Conservation (phyloP, 805 yeast species). For the Scheffersomyces amazonensis region DNA sequence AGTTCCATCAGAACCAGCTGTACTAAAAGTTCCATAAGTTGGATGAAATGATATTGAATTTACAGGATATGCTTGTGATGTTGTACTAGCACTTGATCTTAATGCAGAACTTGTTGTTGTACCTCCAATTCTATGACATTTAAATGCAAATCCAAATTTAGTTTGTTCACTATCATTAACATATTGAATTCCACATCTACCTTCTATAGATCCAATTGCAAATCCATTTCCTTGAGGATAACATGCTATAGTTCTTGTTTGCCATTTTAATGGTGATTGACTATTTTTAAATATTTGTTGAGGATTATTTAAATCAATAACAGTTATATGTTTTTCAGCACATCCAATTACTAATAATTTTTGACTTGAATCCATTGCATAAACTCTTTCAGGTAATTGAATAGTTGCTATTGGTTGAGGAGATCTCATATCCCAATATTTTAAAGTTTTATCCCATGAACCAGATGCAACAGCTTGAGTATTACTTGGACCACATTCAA, state of each 20-base stretch:
- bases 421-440: conserved; percentile 92
- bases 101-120: conserved; percentile 27
- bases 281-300: conserved; percentile 71
- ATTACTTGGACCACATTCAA: conserved; percentile 81
- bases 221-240: conserved; percentile 91
- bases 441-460: conserved; percentile 94
- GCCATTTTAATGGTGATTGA: conserved; percentile 82
- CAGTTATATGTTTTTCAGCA: conserved; percentile 80
- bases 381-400: conserved; percentile 85
- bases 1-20: conserved; percentile 94
- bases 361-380: conserved; percentile 80
- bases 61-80: conserved; percentile 71
- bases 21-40: conserved; percentile 81
- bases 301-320: conserved; percentile 81
- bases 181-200: conserved; percentile 92
- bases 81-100: conserved; percentile 32
- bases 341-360: conserved; percentile 89
- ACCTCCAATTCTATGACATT: conserved; percentile 78
- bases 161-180: conserved; percentile 78
- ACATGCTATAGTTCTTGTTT: conserved; percentile 79
- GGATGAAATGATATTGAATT: conserved; percentile 88
- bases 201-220: conserved; percentile 92
- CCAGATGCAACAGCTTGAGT: conserved; percentile 85
- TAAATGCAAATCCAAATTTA: conserved; percentile 79
- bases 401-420: conserved; percentile 80